Evolutionary conservation across 177 flowering plant genomes (phyloP).

Genomic region (Tripterygium wilfordii): DNA sequence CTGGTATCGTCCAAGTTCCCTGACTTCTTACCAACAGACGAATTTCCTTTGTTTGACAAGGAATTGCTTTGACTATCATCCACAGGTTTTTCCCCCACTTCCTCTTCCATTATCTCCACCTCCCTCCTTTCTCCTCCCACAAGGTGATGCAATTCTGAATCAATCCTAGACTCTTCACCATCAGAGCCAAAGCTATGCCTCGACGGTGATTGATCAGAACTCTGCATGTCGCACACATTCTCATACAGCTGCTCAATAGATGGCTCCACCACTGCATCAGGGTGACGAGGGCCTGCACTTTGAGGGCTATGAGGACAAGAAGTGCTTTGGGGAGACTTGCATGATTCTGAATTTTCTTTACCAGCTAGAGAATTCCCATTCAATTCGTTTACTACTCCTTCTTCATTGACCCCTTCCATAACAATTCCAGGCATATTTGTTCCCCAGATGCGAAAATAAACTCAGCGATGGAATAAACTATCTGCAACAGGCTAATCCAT

Average conservation of each 20-base stretch:
- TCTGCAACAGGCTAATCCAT: conserved; percentile 13
- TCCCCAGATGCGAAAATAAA: conserved; percentile 11
- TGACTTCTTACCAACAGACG: conserved; percentile 26
- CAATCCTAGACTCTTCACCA: conserved; percentile 82
- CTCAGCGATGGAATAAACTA: conserved; percentile 7
- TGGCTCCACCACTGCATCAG: conserved; percentile 46
- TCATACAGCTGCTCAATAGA: conserved; percentile 80
- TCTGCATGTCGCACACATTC: conserved; percentile 84
- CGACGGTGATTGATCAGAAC: conserved; percentile 79
- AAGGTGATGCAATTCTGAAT: conserved; percentile 78
- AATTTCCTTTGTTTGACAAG: conserved; percentile 39
- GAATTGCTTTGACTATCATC: conserved; percentile 27
- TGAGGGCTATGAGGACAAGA: conserved; percentile 30
- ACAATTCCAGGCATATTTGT: conserved; percentile 62
- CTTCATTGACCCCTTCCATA: conserved; percentile 46
- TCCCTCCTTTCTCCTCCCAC: conserved; percentile 81
- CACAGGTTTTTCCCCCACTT: conserved; percentile 30
- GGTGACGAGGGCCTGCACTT: conserved; percentile 19
- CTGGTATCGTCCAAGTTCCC: conserved; percentile 24
- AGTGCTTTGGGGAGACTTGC: conserved; percentile 28
- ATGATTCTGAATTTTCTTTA: conserved; percentile 28
- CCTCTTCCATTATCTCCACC: conserved; percentile 65
- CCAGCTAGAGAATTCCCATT: conserved; percentile 26
- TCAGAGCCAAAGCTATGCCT: conserved; percentile 72
- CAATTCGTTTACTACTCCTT: conserved; percentile 26